Base-by-base conservation (phyloP, 352 stramenopile genomes). In the Pelagophyceae sp. region DNA sequence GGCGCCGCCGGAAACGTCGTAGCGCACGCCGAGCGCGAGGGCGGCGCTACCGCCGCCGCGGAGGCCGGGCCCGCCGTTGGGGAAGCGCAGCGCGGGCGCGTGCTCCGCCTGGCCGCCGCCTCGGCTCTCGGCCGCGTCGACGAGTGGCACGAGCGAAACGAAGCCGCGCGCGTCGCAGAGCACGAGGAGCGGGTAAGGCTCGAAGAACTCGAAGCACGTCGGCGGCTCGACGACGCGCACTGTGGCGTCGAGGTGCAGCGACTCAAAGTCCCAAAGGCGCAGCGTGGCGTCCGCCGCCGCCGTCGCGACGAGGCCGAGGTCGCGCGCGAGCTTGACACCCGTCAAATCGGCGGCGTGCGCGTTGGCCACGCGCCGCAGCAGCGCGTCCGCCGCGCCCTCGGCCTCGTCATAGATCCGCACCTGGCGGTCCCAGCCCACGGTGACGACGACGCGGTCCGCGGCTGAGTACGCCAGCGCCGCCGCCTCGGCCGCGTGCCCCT, bases 231-330 rank as follows among this genome's bases (percentile, higher is more conserved):
- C 31, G 2, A 37, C 33, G 17, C 31, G 17, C n/a, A 38, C 60
- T 1, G 75, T 76, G 6, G 72, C 74, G 33, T 76, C 72, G n/a
- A 82, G 76, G 6, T 27, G 33, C 2, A 83, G 78, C 33, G 76
- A 78, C 40, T 82, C 69, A 75, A 83, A 83, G 70, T 83, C 80
- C 80, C 80, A 83, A 27, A 82, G 40, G 2, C 72, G 70, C 19
- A 82, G 38, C 0, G 27, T 11, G n/a, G 71, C 78, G 3, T 71
- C 35, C 25, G 75, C 74, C 11, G 65, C 76, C 6, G 38, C 60
- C 6, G 78, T 82, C 20, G 77, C 77, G 61, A 83, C 69, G 51
- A 83, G 80, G 38, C 69, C 79, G n/a, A 80, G 67, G 31, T 67
- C 51, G 45, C 76, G 77, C 38, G 54, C 61, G n/a, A 82, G 67